A percentile compares a stretch with the other conserved stretches of the same genome.
Conservation (phyloP, 441 rosid species). For the Sinapis alba region DNA sequence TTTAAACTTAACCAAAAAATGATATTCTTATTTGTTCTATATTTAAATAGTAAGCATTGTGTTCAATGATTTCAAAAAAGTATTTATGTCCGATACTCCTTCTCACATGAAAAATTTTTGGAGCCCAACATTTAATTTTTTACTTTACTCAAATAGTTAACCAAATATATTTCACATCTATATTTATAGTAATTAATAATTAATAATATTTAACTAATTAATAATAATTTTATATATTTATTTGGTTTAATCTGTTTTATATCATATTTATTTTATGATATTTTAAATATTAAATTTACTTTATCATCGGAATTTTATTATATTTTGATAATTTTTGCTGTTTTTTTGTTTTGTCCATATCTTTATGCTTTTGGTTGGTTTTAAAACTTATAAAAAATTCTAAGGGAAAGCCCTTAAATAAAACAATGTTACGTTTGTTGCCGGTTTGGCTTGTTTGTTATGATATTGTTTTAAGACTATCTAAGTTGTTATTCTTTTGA, state of each 20-base stretch:
- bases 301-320: neutral
- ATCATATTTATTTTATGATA: neutral
- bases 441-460: constrained; percentile 8
- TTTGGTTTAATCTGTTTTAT: neutral
- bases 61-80: no score
- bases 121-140: neutral
- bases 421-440: constrained; percentile 11
- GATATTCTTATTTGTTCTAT: neutral
- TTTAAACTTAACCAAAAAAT: neutral
- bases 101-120: neutral
- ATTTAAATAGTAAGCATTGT: neutral
- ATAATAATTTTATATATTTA: no score
- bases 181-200: no score
- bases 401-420: constrained; percentile 20
- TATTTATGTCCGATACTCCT: neutral
- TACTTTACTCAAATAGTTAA: neutral
- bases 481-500: neutral
- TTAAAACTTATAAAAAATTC: neutral
- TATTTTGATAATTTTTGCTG: no score
- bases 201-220: no score
- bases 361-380: neutral
- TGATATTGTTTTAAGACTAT: neutral
- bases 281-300: no score
- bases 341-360: neutral
- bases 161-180: neutral